Evolutionary conservation across 2,329 filamentous ascomycete genomes (phyloP).

Genomic region (Monosporascus sp.): DNA sequence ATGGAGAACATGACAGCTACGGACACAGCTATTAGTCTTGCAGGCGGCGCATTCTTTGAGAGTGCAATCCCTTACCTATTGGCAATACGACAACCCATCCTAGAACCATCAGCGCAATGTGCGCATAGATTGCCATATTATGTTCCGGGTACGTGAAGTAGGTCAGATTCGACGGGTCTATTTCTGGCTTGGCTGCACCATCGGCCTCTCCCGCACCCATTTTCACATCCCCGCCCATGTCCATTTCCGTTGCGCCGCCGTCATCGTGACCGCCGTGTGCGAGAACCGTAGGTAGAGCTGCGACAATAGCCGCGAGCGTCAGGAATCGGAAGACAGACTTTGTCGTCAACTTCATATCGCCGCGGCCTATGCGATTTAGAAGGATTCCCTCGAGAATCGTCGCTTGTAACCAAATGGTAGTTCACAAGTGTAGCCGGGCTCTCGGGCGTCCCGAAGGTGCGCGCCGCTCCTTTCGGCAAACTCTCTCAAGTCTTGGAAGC

Average conservation of each 20-base stretch:
- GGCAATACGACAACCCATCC: conserved; percentile 67
- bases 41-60: neutral
- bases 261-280: conserved; percentile 26
- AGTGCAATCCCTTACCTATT: conserved; percentile 42
- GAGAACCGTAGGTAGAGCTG: conserved; percentile 24
- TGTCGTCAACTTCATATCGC: conserved; percentile 17
- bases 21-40: conserved; percentile 8
- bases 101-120: conserved; percentile 62
- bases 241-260: conserved; percentile 23
- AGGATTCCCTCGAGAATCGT: neutral
- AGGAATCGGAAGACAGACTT: conserved; percentile 18
- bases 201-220: conserved; percentile 28
- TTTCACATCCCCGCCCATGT: conserved; percentile 23
- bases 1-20: conserved; percentile 82
- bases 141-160: conserved; percentile 36
- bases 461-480: too few relatives aligned
- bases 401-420: too few relatives aligned
- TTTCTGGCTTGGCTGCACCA: conserved; percentile 20
- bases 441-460: too few relatives aligned
- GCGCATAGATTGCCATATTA: conserved; percentile 39
- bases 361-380: conserved; percentile 3
- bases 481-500: too few relatives aligned
- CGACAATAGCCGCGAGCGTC: conserved; percentile 22
- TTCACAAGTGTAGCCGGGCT: too few relatives aligned
- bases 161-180: conserved; percentile 25